phyloP scores from a whole-genome alignment of 1,284 basidiomycete species.

The Trichosporon coremiiforme region DNA sequence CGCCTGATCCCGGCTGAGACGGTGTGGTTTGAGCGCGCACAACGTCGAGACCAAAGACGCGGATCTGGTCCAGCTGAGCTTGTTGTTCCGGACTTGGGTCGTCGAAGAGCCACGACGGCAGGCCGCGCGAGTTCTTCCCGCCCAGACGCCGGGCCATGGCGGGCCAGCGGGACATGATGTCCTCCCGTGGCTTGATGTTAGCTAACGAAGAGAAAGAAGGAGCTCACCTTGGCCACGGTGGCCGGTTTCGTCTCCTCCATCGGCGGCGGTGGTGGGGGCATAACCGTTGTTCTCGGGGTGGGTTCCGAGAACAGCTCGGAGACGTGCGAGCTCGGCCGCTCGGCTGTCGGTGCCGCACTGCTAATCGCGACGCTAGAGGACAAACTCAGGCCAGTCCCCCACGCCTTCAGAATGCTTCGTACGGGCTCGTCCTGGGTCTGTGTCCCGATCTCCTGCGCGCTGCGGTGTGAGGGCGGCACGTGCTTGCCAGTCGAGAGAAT shows the following conservation, averaged over 20 bases:
- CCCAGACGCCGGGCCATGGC: background rate
- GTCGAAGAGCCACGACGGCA: constrained; percentile 46
- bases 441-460: background rate
- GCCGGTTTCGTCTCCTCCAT: background rate
- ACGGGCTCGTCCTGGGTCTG: background rate
- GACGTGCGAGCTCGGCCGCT: background rate
- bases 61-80: constrained; percentile 35
- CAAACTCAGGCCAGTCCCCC: background rate
- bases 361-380: background rate
- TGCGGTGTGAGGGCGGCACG: background rate
- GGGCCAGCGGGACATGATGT: background rate
- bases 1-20: background rate
- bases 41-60: constrained; percentile 40
- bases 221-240: background rate
- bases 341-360: background rate
- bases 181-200: background rate
- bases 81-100: constrained; percentile 27
- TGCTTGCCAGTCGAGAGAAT: constrained; percentile 17
- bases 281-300: background rate
- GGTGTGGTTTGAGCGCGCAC: background rate
- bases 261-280: background rate
- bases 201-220: background rate
- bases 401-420: background rate
- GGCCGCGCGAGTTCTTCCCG: background rate
- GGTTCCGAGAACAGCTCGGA: background rate